Evolutionary conservation across 768 basidiomycete genomes (phyloP), one percentile per base, ranked within the genome.

Genomic region (Trametes elegans): DNA sequence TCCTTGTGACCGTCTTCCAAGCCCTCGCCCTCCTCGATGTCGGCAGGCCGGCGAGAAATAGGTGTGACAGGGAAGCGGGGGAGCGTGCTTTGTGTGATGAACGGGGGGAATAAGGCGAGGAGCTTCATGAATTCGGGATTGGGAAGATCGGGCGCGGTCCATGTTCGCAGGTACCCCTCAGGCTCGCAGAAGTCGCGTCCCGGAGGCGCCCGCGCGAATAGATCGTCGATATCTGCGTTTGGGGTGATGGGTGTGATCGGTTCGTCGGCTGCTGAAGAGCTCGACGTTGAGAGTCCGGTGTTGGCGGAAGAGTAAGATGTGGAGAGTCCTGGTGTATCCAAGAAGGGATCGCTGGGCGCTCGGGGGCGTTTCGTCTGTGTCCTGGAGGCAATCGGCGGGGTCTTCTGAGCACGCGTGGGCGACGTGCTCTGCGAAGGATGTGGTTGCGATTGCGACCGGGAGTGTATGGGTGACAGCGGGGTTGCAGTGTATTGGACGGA

Each of bases 321-420:
- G 44, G 87, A 83, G 47, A 78, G 71, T 16, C 77, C 66, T 7
- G 86, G 85, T 40, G 87, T 84, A 62, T 91, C 89, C 58, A 88
- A 70, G 70, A 91, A 91, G 53, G 90, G 88, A 67, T 90, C 88
- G 61, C 85, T 88, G 6, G 89, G 82, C 49, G 87, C 87, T 63
- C 87, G 79, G 9, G 82, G 76, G 62, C 88, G 86, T 66, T 84
- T 87, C 39, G 78, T 75, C 49, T 77, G 74, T 40, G 78, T 69
- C 49, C 71, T 75, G 64, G 78, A 67, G 53, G 76, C 59, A 40
- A 74, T 76, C 29, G 73, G 70, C 27, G 73, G 69, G 9, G 70
- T 53, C 58, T 76, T 76, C 64, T 73, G 60, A 24, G 58, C 55
- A 14, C 59, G 64, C 16, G 49, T 21, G n/a, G 59, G 57, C 18